Base-by-base conservation (phyloP, 805 yeast species). In the Komagataella ulmi region DNA sequence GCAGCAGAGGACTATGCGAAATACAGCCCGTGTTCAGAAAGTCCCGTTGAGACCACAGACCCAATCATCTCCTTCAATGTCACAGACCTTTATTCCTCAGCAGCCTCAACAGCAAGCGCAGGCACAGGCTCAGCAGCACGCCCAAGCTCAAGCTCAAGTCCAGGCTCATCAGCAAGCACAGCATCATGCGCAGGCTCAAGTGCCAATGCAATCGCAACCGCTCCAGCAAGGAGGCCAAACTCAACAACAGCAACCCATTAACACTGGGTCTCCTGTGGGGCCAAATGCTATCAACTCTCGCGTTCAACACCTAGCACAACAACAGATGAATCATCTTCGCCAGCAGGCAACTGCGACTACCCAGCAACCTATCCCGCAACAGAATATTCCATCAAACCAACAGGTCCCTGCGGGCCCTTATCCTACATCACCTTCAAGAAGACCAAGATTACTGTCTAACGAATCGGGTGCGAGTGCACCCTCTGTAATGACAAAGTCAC, bases 251-350 rank as follows among this genome's bases (percentile, higher is more conserved):
- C 55, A 30, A 30, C 8, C 40, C 12, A 30, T 30, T 14, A 30
- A 10, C 14, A 30, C 53, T 57, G 54, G 58, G 52, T 45, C 57
- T 48, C 49, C 60, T 51, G 23, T 55, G 44, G 40, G 54, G 54
- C 14, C 62, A 57, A 49, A 48, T 48, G 49, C 48, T 24, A 24
- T 52, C 44, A 51, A 49, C 10, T 49, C 52, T 5, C 66, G 68
- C 52, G 55, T 68, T 43, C 67, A 67, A 45, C 77, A 73, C 54
- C 75, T 67, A 51, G 74, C 78, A 3, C 80, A 74, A 58, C 65
- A 63, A 46, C 80, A 75, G 60, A 73, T 74, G 80, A 74, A 71
- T 57, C 73, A 67, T 54, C 61, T 72, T 52, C 69, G 79, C 49
- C 81, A 71, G 55, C 79, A 71, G 57, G 40, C 40, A 4, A 30